Base-by-base conservation (phyloP, 2,329 filamentous ascomycete genomes). In the Cladosporium phlei region DNA sequence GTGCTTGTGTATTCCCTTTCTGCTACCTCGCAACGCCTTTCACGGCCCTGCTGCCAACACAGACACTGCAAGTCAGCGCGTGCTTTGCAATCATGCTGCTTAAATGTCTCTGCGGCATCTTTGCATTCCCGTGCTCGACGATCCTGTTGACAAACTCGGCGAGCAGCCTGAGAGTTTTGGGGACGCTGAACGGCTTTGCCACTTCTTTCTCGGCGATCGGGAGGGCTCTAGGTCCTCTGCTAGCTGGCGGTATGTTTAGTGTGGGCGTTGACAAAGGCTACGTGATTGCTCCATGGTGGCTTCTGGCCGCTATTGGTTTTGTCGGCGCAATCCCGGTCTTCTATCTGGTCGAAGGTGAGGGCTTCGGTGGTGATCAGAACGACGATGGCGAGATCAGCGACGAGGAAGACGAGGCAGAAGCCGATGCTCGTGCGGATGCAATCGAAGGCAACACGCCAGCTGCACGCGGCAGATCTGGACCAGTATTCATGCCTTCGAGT, bases 101-200 rank as follows among this genome's bases (percentile, higher is more conserved):
- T 58, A 94, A 95, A 64, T 83, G 85, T 8, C 76, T 86, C 46
- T 79, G 78, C 29, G 81, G 83, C 49, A 93, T 94, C 53, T 84
- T 96, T 59, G 85, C 85, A 1, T 96, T 96, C 63, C 91, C 93
- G 0, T 93, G 87, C 59, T 84, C 79, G 20, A 95, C 88, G 5
- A 96, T 97, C 56, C 74, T 97, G 38, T 77, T 97, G 28, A 96
- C 90, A 21, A 96, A 96, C 67, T 88, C 84, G 8, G 88, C 88
- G 4, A 69, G 75, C 1, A 89, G 84, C 46, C 70, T 95, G 12
- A 73, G 77, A 33, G 79, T 95, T 8, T 76, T 97, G 4, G 90
- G 89, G 1, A 96, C 90, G 0, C 70, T 97, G 46, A 97, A 97
- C 60, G 93, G 91, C 2, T 82, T 95, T 51, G 90, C 88, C 0